Conservation (phyloP, 805 yeast species). For the Gaillardinia entomophila region DNA sequence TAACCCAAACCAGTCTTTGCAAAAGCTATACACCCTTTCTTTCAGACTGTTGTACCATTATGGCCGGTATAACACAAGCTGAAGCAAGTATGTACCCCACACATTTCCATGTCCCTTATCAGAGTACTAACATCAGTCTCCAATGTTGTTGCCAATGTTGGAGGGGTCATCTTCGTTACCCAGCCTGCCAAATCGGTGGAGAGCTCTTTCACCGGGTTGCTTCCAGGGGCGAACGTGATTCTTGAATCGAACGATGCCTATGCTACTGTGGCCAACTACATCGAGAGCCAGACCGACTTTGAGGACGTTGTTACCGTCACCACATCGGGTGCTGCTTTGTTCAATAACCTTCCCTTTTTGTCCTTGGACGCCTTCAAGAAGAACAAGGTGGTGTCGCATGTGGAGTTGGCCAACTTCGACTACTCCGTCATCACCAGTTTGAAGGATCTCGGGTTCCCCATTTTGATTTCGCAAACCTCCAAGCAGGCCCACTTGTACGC, state of each 20-base stretch:
- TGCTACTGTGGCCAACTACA: conserved; percentile 31
- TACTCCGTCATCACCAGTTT: conserved; percentile 65
- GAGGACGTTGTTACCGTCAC: conserved; percentile 39
- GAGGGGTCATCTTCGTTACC: conserved; percentile 35
- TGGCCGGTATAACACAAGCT: not conserved
- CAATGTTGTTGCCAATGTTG: conserved; percentile 17
- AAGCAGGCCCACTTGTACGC: conserved; percentile 51
- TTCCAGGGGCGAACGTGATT: conserved; percentile 20
- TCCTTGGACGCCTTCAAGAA: conserved; percentile 29
- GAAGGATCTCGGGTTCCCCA: conserved; percentile 60
- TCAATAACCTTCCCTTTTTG: conserved; percentile 58
- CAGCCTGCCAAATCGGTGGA: conserved; percentile 42
- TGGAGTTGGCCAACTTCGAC: conserved; percentile 54
- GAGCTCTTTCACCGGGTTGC: conserved; percentile 22
- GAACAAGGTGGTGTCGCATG: conserved; percentile 52
- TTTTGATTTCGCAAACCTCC: conserved; percentile 61
- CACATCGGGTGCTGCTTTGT: conserved; percentile 47
- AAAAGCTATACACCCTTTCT: too few species aligned
- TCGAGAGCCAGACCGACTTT: conserved; percentile 8
- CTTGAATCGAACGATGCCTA: conserved; percentile 51
- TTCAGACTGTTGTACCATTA: too few species aligned
- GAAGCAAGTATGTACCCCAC: not conserved
- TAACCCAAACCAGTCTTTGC: too few species aligned
- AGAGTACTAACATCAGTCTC: conserved; percentile 18
- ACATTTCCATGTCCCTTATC: not conserved